Conservation (phyloP, 768 basidiomycete genomes). For the Lentinula aciculospora region DNA sequence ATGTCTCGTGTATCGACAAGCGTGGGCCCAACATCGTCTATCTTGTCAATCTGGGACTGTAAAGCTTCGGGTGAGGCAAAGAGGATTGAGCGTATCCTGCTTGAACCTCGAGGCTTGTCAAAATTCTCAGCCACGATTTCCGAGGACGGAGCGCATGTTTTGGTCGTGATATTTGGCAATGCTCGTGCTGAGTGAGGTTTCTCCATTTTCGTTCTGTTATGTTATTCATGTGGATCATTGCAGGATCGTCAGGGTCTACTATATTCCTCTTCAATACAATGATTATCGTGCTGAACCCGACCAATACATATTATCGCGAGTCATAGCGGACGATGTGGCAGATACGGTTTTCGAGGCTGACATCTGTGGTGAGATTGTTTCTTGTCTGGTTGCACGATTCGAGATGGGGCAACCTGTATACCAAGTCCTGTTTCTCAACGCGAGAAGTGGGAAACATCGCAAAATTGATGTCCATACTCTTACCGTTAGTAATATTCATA, state of each 20-base stretch:
- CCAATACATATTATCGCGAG: background rate
- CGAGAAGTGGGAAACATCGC: conserved; percentile 17
- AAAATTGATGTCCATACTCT: conserved; percentile 18
- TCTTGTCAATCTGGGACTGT: conserved; percentile 16
- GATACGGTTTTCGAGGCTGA: conserved; percentile 11
- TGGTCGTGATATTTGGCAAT: conserved; percentile 16
- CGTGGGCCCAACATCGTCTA: conserved; percentile 10
- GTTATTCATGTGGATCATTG: background rate
- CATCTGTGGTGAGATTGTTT: conserved; percentile 18
- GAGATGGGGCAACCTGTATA: background rate
- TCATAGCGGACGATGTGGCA: conserved; percentile 1
- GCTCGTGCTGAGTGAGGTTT: conserved; percentile 14
- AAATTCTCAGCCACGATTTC: conserved; percentile 11
- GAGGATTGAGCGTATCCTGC: background rate
- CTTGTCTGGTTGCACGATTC: conserved; percentile 11
- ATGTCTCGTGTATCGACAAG: conserved; percentile 21
- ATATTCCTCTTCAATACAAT: conserved; percentile 11
- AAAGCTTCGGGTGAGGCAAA: conserved; percentile 11
- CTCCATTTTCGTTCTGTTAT: background rate
- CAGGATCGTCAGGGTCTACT: conserved; percentile 20
- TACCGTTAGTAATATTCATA: conserved; percentile 10
- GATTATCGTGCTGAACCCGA: background rate
- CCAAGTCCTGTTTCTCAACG: conserved; percentile 25
- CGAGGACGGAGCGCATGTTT: conserved; percentile 13
- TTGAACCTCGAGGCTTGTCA: conserved; percentile 8